Evolutionary conservation across 2,329 filamentous ascomycete species (phyloP), one percentile per base, ranked within the genome.

Genomic region (Geosmithia flava): DNA sequence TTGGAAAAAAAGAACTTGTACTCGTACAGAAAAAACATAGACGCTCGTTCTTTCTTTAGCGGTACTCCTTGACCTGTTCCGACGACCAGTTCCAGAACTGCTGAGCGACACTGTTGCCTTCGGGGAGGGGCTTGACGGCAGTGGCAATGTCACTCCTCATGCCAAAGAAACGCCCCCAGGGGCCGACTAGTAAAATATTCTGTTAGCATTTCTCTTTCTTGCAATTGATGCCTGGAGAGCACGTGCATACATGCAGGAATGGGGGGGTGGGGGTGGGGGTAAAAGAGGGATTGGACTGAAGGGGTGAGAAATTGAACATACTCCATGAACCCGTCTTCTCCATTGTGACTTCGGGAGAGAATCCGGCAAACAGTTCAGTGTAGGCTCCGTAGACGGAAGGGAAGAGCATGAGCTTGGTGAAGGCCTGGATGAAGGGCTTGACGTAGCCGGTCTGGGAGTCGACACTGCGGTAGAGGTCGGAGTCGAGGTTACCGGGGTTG

Each of bases 281-380:
- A 27, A 27, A 27, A 8, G 23, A 27, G 4, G 23, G 23, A n/a
- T n/a, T n/a, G n/a, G n/a, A n/a, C n/a, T n/a, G n/a, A n/a, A 20
- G 37, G 7, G 20, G 2, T 1, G 6, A 2, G 1, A 15, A 13
- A 16, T 37, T 10, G 39, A 29, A 45, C 54, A 44, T 52, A 58
- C 59, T 52, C 59, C 62, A 67, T 5, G 50, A 50, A 7, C 65
- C 63, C 2, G 58, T 58, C 20, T 65, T 62, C 33, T 67, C 65
- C 2, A 61, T 44, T 1, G 64, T 70, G 10, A 74, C 59, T 0
- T 72, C 65, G 0, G 63, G 60, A 0, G 69, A 67, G 44, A 72
- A 58, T 0, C 63, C 70, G 6, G 70, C 68, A 50, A 66, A 76
- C 1, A 76, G 56, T 54, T 72, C 66, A 0, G 72, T 74, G 51